Evolutionary conservation across 306 rosid genomes (phyloP), one percentile per base, ranked within the genome.

Genomic region (Prosopis cineraria): DNA sequence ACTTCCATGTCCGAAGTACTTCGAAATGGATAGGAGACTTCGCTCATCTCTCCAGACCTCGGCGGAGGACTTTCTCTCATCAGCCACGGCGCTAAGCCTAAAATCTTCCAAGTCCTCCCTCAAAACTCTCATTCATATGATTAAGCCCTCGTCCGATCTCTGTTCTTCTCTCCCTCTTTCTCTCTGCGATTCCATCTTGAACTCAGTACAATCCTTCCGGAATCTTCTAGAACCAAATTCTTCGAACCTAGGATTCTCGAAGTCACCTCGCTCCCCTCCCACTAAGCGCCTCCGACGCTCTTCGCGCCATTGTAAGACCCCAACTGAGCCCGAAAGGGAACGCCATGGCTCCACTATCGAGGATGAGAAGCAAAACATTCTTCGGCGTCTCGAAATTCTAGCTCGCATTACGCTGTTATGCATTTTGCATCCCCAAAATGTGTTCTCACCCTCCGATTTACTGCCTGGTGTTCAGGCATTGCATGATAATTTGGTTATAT

Each of bases 1-100:
- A 36, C 0, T 33, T 30, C 10, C 30, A 30, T 48, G 62, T 10
- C 36, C 27, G 50, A 34, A 34, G 39, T 25, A 47, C 11, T n/a
- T 9, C 11, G 8, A 55, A 56, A 87, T 90, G 97, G 97, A 84
- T 87, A 94, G 91, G 91, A 87, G 81, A 66, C 91, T 95, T 66
- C 93, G 93, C 24, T 85, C 91, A 24, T 83, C 93, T 74, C 89
- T 94, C 5, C 79, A 78, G 25, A 84, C 92, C 76, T 89, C 98
- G 25, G 87, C 97, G 0, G 73, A 85, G 52, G 92, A 91, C 14
- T 95, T 95, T 47, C 55, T 90, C n/a, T 63, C 81, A 36, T 69
- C 85, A 10, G 96, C 98, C 33, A 36, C 85, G 12, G 84, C 78
- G 1, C 82, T 56, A 55, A 72, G 20, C 65, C 90, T 93, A 4